Evolutionary conservation across 2,329 filamentous ascomycete genomes (phyloP).

Genomic region (Colletotrichum simmondsii): DNA sequence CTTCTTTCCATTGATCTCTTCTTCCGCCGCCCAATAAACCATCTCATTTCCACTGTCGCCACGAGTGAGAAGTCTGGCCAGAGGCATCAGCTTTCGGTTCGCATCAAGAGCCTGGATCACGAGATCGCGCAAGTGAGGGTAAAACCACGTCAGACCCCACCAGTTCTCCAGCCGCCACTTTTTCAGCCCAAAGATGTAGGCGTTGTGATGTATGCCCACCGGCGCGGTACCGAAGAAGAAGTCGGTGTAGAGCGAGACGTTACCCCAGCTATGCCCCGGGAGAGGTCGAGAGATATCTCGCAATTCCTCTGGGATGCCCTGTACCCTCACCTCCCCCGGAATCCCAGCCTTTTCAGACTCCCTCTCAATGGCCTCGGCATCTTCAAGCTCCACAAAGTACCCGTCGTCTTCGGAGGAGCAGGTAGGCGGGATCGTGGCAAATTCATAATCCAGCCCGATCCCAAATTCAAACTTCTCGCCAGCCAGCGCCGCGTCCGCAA

Average conservation of each 20-base stretch:
- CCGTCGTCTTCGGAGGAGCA: constrained; percentile 51
- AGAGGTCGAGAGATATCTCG: constrained; percentile 30
- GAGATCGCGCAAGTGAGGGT: constrained; percentile 44
- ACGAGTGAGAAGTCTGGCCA: constrained; percentile 35
- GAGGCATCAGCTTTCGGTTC: constrained; percentile 32
- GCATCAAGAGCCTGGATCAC: constrained; percentile 40
- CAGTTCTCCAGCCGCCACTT: constrained; percentile 44
- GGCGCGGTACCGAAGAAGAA: constrained; percentile 49
- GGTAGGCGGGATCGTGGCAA: constrained; percentile 48
- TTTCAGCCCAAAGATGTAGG: constrained; percentile 46
- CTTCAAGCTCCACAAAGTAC: constrained; percentile 44
- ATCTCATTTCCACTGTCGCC: constrained; percentile 24
- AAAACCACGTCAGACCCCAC: constrained; percentile 51
- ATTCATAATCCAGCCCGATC: constrained; percentile 52
- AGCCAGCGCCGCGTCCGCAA: constrained; percentile 42
- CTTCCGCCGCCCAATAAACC: constrained; percentile 39
- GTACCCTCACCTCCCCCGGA: constrained; percentile 41
- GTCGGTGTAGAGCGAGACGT: constrained; percentile 48
- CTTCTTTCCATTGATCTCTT: constrained; percentile 27
- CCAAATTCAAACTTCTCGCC: constrained; percentile 49
- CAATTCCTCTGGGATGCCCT: constrained; percentile 43
- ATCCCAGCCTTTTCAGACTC: constrained; percentile 45
- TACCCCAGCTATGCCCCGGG: constrained; percentile 41
- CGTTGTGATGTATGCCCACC: constrained; percentile 50
- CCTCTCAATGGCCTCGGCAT: constrained; percentile 37